phyloP scores from a whole-genome alignment of 208 protist species.

The Leishmania braziliensis region DNA sequence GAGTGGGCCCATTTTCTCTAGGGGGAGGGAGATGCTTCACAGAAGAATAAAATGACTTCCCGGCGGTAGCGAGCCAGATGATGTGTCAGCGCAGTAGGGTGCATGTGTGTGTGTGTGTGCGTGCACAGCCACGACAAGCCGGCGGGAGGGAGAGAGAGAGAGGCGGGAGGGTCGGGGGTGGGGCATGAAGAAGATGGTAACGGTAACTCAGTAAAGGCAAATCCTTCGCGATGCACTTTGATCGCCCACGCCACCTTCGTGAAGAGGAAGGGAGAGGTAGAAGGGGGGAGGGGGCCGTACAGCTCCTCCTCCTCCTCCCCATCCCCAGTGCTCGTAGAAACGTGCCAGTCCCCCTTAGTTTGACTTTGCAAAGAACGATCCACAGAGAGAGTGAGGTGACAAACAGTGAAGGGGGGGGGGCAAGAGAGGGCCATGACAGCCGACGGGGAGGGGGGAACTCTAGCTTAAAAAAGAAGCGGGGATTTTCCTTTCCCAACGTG shows the following conservation, averaged over 20 bases:
- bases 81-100: neutral
- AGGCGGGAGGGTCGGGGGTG: neutral
- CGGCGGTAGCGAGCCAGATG: neutral
- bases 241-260: too few relatives aligned
- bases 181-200: neutral
- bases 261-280: too few relatives aligned
- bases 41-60: conserved; percentile 23
- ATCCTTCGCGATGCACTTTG: too few relatives aligned
- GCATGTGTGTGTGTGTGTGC: neutral
- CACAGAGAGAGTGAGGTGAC: neutral
- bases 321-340: neutral
- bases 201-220: too few relatives aligned
- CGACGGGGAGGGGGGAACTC: neutral
- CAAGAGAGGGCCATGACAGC: neutral
- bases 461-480: neutral
- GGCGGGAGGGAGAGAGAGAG: neutral
- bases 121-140: neutral
- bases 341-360: neutral
- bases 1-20: conserved; percentile 64
- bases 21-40: conserved; percentile 22
- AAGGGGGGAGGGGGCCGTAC: too few relatives aligned
- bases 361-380: neutral
- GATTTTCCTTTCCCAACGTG: too few relatives aligned
- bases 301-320: too few relatives aligned
- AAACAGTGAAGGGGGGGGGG: neutral